A percentile compares a stretch with the other conserved stretches of the same genome.
Conservation (phyloP, 2,329 filamentous ascomycete genomes). For the Trichoderma afroharzianum region DNA sequence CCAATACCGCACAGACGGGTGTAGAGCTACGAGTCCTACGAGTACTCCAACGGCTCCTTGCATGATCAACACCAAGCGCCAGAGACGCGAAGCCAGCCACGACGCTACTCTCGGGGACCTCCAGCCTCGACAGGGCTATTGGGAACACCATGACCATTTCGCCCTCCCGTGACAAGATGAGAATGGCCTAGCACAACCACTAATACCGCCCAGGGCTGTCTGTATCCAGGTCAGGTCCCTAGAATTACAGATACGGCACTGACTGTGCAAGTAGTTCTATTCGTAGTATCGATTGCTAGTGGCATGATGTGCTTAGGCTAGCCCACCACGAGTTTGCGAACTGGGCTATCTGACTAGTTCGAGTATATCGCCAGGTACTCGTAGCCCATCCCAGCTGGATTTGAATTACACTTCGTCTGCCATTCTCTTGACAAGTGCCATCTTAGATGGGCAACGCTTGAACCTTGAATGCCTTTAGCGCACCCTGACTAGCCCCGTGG, state of each 20-base stretch:
- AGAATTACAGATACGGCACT: background rate
- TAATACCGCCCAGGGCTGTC: background rate
- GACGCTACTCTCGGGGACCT: background rate
- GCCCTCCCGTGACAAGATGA: background rate
- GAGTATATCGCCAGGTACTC: background rate
- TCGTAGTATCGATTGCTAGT: background rate
- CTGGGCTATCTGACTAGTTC: background rate
- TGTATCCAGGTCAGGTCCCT: background rate
- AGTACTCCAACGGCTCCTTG: background rate
- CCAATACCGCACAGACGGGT: background rate
- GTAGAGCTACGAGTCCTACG: background rate
- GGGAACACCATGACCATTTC: background rate
- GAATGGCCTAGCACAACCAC: background rate
- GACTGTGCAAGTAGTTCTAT: background rate
- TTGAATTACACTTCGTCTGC: background rate
- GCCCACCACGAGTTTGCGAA: background rate
- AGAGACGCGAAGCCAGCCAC: background rate
- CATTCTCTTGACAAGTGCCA: background rate
- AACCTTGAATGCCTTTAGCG: background rate
- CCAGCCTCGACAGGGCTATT: background rate
- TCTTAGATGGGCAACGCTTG: background rate
- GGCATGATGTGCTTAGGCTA: background rate
- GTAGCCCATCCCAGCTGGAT: background rate
- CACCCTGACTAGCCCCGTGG: background rate
- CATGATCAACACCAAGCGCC: background rate